phyloP scores from a whole-genome alignment of 1,139 yeast species.

The Candida sp. region DNA sequence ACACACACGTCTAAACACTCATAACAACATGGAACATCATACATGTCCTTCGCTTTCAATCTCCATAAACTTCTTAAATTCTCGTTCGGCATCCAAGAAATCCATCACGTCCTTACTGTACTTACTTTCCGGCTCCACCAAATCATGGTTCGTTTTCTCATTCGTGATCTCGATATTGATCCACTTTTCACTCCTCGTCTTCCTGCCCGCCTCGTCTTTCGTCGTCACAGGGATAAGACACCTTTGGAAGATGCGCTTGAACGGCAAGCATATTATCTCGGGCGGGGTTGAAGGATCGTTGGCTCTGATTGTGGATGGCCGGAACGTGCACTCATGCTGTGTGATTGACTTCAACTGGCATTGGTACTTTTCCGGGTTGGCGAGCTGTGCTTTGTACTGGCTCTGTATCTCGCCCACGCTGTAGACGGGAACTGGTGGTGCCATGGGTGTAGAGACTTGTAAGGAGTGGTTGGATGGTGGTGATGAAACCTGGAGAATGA shows the following conservation, averaged over 20 bases:
- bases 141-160: conserved; percentile 34
- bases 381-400: conserved; percentile 30
- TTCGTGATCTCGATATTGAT: conserved; percentile 50
- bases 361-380: conserved; percentile 34
- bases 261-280: conserved; percentile 56
- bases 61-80: conserved; percentile 37
- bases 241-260: conserved; percentile 54
- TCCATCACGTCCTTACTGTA: conserved; percentile 34
- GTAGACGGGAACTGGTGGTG: conserved; percentile 53
- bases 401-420: conserved; percentile 30
- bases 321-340: conserved; percentile 56
- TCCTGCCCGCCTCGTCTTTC: conserved; percentile 27
- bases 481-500: neutral
- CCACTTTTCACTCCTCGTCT: conserved; percentile 32
- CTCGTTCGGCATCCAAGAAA: conserved; percentile 43
- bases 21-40: neutral
- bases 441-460: conserved; percentile 28
- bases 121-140: conserved; percentile 25
- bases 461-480: neutral
- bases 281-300: conserved; percentile 26
- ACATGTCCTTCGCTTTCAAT: conserved; percentile 19
- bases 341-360: conserved; percentile 49
- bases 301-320: conserved; percentile 11
- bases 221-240: conserved; percentile 37
- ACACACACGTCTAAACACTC: neutral